These are phyloP conservation scores for Colletotrichum paranaense DNA, from an alignment of 2,329 filamentous ascomycete genomes.

Conservation along the genomic window DNA sequence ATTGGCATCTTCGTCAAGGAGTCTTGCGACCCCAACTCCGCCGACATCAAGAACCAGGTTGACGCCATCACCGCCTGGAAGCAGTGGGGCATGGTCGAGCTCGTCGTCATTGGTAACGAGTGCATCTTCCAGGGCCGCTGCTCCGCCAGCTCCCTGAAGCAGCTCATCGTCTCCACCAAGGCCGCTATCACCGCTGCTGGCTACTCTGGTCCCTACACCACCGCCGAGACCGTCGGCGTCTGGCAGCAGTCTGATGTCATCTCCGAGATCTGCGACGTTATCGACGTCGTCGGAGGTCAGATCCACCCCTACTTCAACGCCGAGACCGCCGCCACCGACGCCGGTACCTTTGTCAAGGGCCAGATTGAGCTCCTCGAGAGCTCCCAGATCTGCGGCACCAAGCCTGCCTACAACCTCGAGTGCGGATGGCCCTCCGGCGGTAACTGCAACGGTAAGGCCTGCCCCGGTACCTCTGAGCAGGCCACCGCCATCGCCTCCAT, in stretches of 20 bases:
- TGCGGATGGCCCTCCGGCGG: conserved; percentile 87
- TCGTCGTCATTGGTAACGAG: conserved; percentile 93
- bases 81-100: conserved; percentile 79
- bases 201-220: conserved; percentile 82
- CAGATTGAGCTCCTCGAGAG: conserved; percentile 78
- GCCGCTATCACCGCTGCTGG: conserved; percentile 69
- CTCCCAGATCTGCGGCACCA: conserved; percentile 72
- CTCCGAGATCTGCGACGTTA: conserved; percentile 72
- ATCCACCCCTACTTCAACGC: conserved; percentile 96
- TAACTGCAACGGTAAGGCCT: conserved; percentile 75
- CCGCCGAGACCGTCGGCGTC: conserved; percentile 85
- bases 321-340: conserved; percentile 68
- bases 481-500: conserved; percentile 78
- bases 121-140: conserved; percentile 81
- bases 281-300: conserved; percentile 88
- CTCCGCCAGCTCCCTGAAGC: conserved; percentile 71
- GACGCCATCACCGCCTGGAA: conserved; percentile 75
- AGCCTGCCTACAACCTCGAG: conserved; percentile 85
- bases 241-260: conserved; percentile 74
- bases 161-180: conserved; percentile 78
- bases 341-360: conserved; percentile 79
- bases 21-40: conserved; percentile 66
- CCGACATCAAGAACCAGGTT: conserved; percentile 79
- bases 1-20: conserved; percentile 87
- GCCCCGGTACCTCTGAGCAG: conserved; percentile 77